Evolutionary conservation across 768 basidiomycete genomes (phyloP).

Genomic region (Mycena epipterygia): DNA sequence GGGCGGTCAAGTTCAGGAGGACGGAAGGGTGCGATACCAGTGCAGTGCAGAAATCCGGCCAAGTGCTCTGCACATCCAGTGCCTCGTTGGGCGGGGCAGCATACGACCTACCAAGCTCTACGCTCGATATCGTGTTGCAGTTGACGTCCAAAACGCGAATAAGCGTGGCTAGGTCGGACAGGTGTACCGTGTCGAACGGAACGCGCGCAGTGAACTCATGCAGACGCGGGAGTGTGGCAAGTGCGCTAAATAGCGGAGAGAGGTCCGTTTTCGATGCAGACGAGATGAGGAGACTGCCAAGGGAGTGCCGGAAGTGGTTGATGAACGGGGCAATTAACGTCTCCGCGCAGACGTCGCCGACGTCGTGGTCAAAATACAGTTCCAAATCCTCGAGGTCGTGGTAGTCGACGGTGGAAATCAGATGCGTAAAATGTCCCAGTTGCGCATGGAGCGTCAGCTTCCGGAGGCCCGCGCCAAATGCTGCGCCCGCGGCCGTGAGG

Average conservation of each 20-base stretch:
- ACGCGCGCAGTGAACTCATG: constrained; percentile 16
- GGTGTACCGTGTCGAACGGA: constrained; percentile 23
- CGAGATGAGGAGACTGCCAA: constrained; percentile 48
- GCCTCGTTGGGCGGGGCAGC: neutral
- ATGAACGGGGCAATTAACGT: constrained; percentile 49
- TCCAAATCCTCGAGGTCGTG: constrained; percentile 49
- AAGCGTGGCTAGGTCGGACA: constrained; percentile 20
- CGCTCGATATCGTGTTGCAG: constrained; percentile 5
- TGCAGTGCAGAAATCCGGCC: constrained; percentile 17
- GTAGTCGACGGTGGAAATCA: constrained; percentile 47
- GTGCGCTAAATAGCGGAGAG: constrained; percentile 48
- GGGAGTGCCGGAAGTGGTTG: constrained; percentile 40
- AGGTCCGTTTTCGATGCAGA: constrained; percentile 49
- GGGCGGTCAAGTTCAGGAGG: neutral
- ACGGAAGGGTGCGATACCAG: neutral
- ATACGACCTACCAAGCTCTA: constrained; percentile 24
- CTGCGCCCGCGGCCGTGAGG: constrained; percentile 42
- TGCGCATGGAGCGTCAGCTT: constrained; percentile 51
- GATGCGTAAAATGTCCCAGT: constrained; percentile 32
- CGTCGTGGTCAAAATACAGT: constrained; percentile 51
- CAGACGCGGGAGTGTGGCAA: constrained; percentile 40
- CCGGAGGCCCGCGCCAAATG: constrained; percentile 48
- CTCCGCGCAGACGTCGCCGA: neutral
- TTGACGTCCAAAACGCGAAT: constrained; percentile 12
- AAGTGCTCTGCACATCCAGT: constrained; percentile 15